Evolutionary conservation across 2,329 filamentous ascomycete species (phyloP).

Genomic region (Colletotrichum melonis): DNA sequence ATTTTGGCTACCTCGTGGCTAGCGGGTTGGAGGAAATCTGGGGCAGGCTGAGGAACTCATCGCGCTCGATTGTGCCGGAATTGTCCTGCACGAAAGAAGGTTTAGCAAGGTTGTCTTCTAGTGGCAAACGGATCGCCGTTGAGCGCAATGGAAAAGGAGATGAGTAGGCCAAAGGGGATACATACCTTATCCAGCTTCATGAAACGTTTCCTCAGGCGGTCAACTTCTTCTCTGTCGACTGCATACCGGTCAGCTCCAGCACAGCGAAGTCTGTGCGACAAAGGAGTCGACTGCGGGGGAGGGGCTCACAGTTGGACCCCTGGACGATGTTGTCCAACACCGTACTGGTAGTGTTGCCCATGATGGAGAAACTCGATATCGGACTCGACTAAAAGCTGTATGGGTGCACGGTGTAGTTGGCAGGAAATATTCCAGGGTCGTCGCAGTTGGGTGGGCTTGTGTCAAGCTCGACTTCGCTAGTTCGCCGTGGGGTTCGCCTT

Average conservation of each 20-base stretch:
- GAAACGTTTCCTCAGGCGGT: constrained; percentile 94
- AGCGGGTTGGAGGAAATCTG: constrained; percentile 98
- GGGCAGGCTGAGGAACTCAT: constrained; percentile 96
- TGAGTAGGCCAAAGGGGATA: background rate
- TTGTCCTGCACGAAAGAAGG: constrained; percentile 75
- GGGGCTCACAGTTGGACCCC: constrained; percentile 86
- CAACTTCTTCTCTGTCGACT: constrained; percentile 98
- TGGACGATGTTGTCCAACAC: constrained; percentile 97
- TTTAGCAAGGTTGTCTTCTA: constrained; percentile 16
- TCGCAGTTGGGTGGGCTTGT: constrained; percentile 14
- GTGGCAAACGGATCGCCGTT: background rate
- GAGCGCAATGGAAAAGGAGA: background rate
- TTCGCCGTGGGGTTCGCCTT: constrained; percentile 27
- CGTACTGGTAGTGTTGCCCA: constrained; percentile 77
- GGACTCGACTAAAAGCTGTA: constrained; percentile 14
- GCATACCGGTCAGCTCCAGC: constrained; percentile 32
- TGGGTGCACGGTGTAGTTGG: background rate
- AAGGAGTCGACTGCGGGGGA: constrained; percentile 36
- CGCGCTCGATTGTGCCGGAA: constrained; percentile 97
- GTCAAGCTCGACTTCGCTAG: constrained; percentile 25
- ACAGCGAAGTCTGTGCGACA: constrained; percentile 26
- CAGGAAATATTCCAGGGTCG: background rate
- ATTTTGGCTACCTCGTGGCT: constrained; percentile 78
- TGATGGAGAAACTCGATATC: constrained; percentile 46
- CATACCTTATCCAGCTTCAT: constrained; percentile 98